Percentiles rank a stretch among this genome's conserved stretches.
Evolutionary conservation across 306 rosid species (phyloP).

Genomic region (Vicia sativa): DNA sequence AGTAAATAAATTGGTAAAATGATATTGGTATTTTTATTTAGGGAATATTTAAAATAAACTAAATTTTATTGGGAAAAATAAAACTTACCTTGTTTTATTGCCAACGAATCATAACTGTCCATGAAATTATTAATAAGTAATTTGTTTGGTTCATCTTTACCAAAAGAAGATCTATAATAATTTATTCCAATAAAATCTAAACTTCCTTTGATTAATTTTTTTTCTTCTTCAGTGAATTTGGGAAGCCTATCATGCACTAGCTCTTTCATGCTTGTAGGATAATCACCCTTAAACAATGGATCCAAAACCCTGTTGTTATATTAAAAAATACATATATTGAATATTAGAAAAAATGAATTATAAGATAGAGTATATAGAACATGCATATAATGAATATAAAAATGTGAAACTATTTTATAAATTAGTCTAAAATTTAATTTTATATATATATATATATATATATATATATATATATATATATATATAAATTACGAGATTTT

Average conservation of each 20-base stretch:
- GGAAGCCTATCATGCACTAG: conserved; percentile 46
- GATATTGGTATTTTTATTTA: not conserved
- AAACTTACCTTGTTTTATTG: conserved; percentile 11
- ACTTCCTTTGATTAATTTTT: conserved; percentile 39
- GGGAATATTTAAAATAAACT: not conserved
- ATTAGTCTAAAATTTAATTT: too few relatives aligned
- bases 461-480: too few relatives aligned
- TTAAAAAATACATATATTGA: not conserved
- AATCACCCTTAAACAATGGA: conserved; percentile 37
- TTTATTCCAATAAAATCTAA: conserved; percentile 42
- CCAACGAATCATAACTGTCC: conserved; percentile 19
- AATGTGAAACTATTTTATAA: too few relatives aligned
- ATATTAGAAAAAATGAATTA: too few relatives aligned
- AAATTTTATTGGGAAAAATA: not conserved
- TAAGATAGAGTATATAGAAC: too few relatives aligned
- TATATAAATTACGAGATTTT: too few relatives aligned
- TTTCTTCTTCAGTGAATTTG: conserved; percentile 10
- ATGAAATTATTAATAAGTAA: not conserved
- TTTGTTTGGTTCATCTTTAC: conserved; percentile 13
- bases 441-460: too few relatives aligned
- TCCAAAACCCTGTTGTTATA: conserved; percentile 34
- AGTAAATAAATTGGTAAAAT: not conserved
- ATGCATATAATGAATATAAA: too few relatives aligned
- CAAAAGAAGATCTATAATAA: conserved; percentile 42
- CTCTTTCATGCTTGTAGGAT: conserved; percentile 35